These are phyloP conservation scores for Ophiostoma ulmi DNA, from an alignment of 2,329 filamentous ascomycete genomes.

Conservation along the genomic window DNA sequence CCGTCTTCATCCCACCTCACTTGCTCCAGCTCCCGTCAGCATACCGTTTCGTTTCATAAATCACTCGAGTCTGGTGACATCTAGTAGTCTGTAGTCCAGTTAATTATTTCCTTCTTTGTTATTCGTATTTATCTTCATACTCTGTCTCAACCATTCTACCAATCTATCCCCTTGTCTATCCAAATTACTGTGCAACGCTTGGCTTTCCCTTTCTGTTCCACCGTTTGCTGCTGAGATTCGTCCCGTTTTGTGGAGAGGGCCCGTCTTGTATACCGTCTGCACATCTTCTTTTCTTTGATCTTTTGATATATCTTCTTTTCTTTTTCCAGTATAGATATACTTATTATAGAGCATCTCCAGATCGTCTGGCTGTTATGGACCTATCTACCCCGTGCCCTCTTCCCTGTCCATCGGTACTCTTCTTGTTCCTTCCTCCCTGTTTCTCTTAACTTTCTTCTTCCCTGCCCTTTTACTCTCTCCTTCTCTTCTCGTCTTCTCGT, in stretches of 20 bases:
- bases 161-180: not conserved
- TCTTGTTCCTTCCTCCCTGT: not conserved
- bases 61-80: slow-evolving; percentile 11
- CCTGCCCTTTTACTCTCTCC: not conserved
- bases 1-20: slow-evolving; percentile 2
- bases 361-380: not conserved
- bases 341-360: not conserved
- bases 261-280: not conserved
- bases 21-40: not conserved
- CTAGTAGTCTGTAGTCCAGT: not conserved
- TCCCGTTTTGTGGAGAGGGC: not conserved
- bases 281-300: not conserved
- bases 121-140: not conserved
- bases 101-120: too few species aligned
- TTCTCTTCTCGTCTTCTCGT: not conserved
- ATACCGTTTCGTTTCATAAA: not conserved
- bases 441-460: not conserved
- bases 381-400: slow-evolving; percentile 6
- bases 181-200: slow-evolving; percentile 10
- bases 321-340: not conserved
- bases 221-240: not conserved
- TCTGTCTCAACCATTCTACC: not conserved
- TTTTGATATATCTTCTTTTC: not conserved
- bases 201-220: slow-evolving; percentile 1
- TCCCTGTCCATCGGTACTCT: not conserved